Evolutionary conservation across 176 grass and related monocot species (phyloP).

Genomic region (Carex littledalei): DNA sequence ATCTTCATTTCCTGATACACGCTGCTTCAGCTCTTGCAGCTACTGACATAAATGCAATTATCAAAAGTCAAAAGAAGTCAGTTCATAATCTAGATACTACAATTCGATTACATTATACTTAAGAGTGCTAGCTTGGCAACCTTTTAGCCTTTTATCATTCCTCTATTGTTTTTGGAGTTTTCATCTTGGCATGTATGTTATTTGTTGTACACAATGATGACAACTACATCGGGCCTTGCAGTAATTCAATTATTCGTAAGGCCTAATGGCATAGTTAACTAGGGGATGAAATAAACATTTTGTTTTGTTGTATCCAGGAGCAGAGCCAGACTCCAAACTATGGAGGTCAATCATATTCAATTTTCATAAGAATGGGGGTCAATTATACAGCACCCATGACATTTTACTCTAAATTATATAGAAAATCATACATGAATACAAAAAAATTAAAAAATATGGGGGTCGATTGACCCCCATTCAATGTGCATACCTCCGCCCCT

Average conservation of each 20-base stretch:
- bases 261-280: neutral
- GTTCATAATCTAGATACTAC: neutral
- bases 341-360: too few relatives aligned
- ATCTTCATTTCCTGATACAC: constrained; percentile 76
- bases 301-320: neutral
- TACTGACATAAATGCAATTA: constrained; percentile 72
- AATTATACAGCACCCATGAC: too few relatives aligned
- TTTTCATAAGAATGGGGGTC: too few relatives aligned
- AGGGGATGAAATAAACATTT: neutral
- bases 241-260: neutral
- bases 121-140: neutral
- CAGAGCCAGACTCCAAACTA: too few relatives aligned
- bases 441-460: too few relatives aligned
- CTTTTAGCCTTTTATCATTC: neutral
- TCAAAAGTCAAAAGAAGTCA: constrained; percentile 24
- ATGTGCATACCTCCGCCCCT: too few relatives aligned
- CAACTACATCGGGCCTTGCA: neutral
- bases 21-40: constrained; percentile 96
- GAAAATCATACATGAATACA: too few relatives aligned
- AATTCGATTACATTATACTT: neutral
- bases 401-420: too few relatives aligned
- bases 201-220: neutral
- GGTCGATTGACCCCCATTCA: too few relatives aligned
- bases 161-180: neutral
- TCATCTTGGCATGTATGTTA: neutral